phyloP scores from a whole-genome alignment of 768 basidiomycete species.

The Dictyophora rubrovolvata region DNA sequence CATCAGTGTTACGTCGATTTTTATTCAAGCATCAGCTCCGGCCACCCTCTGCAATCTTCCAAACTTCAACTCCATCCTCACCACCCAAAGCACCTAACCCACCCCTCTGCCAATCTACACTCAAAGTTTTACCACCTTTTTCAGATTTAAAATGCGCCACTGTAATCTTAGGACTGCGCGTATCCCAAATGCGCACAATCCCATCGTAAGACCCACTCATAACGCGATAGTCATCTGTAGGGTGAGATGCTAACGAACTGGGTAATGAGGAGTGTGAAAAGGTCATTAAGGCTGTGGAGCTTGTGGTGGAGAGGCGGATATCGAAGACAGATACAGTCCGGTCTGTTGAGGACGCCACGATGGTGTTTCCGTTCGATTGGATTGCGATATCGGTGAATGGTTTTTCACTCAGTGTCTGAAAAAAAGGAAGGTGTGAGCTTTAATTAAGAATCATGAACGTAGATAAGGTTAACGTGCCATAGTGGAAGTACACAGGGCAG shows the following conservation, averaged over 20 bases:
- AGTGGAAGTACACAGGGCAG: slow-evolving; percentile 58
- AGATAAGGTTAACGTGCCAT: slow-evolving; percentile 38
- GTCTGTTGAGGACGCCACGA: slow-evolving; percentile 62
- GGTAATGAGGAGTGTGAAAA: slow-evolving; percentile 59
- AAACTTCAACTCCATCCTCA: slow-evolving; percentile 56
- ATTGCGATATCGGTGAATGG: slow-evolving; percentile 58
- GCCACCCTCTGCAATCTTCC: slow-evolving; percentile 38
- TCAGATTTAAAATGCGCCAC: slow-evolving; percentile 55
- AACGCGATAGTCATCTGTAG: slow-evolving; percentile 12
- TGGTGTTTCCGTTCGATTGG: slow-evolving; percentile 32
- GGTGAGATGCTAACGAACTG: slow-evolving; percentile 41
- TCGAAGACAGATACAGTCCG: slow-evolving; percentile 66
- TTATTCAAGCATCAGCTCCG: too few relatives aligned
- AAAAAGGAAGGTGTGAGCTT: neutral
- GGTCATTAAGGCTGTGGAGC: slow-evolving; percentile 27
- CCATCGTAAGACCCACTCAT: slow-evolving; percentile 74
- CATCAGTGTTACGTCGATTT: too few relatives aligned
- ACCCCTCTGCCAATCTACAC: slow-evolving; percentile 47
- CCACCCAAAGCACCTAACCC: slow-evolving; percentile 47
- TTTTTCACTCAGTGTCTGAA: slow-evolving; percentile 58
- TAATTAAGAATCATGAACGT: neutral
- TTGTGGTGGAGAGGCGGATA: slow-evolving; percentile 34
- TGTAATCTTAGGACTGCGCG: slow-evolving; percentile 56
- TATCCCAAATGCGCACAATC: slow-evolving; percentile 66
- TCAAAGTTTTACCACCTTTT: slow-evolving; percentile 44